Evolutionary conservation across 306 rosid genomes (phyloP), one percentile per base, ranked within the genome.

Genomic region (Cicer judaicum): DNA sequence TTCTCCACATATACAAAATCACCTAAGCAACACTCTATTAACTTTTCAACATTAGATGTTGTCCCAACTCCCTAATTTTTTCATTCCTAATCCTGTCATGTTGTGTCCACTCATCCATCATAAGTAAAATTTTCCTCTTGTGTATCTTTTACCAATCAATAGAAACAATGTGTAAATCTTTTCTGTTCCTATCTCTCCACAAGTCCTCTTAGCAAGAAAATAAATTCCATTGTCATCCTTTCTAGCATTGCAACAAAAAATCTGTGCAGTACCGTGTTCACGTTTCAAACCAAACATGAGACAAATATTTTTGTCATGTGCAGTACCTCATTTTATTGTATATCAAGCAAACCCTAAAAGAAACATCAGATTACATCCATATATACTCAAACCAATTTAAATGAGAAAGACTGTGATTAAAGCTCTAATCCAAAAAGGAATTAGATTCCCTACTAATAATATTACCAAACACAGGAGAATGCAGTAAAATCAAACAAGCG

Each of bases 401-500:
- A 14, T 57, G 34, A 14, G 42, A 34, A 62, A 69, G 34, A 59
- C 42, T 10, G 24, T 40, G 36, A 69, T 18, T 54, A 69, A 46
- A 39, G 70, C 52, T 74, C 60, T 38, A 74, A 74, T 62, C 63
- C 36, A 19, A 44, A 4, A 68, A 68, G 57, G 15, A 49, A 60
- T 59, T 53, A 12, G 36, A 70, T 43, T 68, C 40, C 68, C 73
- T 12, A 53, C 18, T 24, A 57, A 44, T 42, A 36, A 21, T 44
- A 65, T 44, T 56, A 56, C 73, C 62, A 72, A 42, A 61, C 34
- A 48, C 61, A 8, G 70, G 64, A 54, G 15, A 57, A 12, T 65
- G 24, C 39, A 11, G 60, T 65, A 43, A 66, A 66, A 76, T 44
- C 68, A 67, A 34, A 15, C 29, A 64, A 44, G 48, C 43, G 9